Evolutionary conservation across 2,329 filamentous ascomycete genomes (phyloP), one percentile per base, ranked within the genome.

Genomic region (Colletotrichum orchidophilum): DNA sequence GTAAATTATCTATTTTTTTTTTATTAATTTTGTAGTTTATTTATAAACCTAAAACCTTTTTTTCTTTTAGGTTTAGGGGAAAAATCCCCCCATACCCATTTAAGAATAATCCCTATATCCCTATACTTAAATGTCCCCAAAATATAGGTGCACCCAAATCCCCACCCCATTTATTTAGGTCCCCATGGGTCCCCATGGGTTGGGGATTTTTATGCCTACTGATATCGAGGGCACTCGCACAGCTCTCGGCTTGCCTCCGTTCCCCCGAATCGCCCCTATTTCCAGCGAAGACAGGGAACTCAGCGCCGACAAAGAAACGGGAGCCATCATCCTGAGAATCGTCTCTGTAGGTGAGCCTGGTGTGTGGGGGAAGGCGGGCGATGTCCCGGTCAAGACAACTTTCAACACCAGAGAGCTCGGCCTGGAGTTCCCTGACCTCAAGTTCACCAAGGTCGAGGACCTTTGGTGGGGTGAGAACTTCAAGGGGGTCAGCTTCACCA

Each of bases 401-500:
- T 26, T 52, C 29, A 26, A 52, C 42, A 52, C 59, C 35, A 62
- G 33, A 7, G 42, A 49, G 9, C 42, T 62, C 5, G 59, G 59
- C 2, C 26, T 62, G 15, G 12, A 50, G 2, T 35, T 50, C 13
- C 55, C 62, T 5, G 9, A 59, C 21, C 21, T 62, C 13, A 39
- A 62, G 29, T 66, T 62, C 63, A 61, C 46, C 5, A 68, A 63
- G 57, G 49, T 52, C 21, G 46, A 58, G 9, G 31, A 49, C 4
- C 53, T 66, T 13, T 70, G 35, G 63, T 52, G 55, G 67, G 55
- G 55, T 21, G 35, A 13, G 3, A 26, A 24, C 29, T 65, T 70
- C 50, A 63, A 68, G 24, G 52, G 60, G n/a, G 33, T 58, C 11
- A 53, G 46, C 35, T 68, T 63, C 24, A 61, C n/a, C 68, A 58